These are phyloP conservation scores for Austropuccinia psidii DNA, from an alignment of 1,284 basidiomycete genomes.

Conservation along the genomic window DNA sequence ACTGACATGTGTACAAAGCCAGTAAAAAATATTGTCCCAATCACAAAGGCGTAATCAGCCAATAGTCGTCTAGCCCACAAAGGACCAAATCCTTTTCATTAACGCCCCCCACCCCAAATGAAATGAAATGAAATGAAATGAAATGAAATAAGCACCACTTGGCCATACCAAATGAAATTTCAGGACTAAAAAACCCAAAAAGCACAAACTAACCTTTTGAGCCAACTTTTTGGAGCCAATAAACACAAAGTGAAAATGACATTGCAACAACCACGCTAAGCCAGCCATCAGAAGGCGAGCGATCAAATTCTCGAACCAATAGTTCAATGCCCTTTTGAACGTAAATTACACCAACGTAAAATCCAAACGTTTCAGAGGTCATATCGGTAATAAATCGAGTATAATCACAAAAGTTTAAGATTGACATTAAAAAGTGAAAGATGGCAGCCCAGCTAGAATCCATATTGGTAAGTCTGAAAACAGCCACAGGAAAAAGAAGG, in stretches of 20 bases:
- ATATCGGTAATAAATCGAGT: constrained; percentile 70
- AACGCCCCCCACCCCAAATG: no score
- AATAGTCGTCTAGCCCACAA: constrained; percentile 48
- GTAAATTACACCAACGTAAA: constrained; percentile 59
- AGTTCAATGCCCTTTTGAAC: constrained; percentile 51
- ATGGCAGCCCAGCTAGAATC: constrained; percentile 69
- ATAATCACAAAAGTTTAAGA: constrained; percentile 58
- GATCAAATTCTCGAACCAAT: constrained; percentile 47
- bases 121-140: not conserved
- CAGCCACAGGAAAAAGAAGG: not conserved
- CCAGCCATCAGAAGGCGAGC: constrained; percentile 45
- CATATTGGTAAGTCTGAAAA: constrained; percentile 63
- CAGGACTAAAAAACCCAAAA: not conserved
- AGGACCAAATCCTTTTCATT: constrained; percentile 39
- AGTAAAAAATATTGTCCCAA: constrained; percentile 50
- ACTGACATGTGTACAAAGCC: constrained; percentile 49
- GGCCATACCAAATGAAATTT: not conserved
- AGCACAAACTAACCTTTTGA: constrained; percentile 19
- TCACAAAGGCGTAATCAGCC: constrained; percentile 48
- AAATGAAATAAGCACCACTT: not conserved
- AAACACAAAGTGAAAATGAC: constrained; percentile 49
- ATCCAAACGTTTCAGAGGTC: constrained; percentile 88
- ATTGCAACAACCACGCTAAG: constrained; percentile 50
- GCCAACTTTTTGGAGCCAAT: constrained; percentile 43
- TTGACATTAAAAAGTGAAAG: constrained; percentile 77